Conservation (phyloP, 345 rosid species). For the Psidium guajava region DNA sequence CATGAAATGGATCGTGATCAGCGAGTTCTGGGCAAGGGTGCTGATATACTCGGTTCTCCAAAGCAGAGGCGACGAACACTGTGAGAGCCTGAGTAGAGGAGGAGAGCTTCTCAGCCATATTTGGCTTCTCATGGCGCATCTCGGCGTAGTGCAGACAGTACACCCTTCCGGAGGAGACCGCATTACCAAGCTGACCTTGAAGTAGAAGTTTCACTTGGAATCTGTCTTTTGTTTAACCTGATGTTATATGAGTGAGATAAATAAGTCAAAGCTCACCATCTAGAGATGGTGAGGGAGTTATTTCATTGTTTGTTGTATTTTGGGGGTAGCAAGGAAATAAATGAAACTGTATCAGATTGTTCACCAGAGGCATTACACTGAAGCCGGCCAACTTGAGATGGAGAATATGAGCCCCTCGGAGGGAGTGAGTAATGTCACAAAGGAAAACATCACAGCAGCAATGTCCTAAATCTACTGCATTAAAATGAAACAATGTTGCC, state of each 20-base stretch:
- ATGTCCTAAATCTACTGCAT: not conserved
- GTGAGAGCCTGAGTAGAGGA: constrained; percentile 34
- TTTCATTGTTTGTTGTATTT: not conserved
- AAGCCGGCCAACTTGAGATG: not conserved
- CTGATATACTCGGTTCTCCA: constrained; percentile 1
- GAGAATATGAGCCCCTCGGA: not conserved
- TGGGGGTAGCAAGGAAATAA: not conserved
- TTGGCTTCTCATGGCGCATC: constrained; percentile 45
- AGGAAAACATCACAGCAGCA: not conserved
- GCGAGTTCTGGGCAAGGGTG: constrained; percentile 5
- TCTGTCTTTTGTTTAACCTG: fast-evolving
- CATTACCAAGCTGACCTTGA: constrained; percentile 16
- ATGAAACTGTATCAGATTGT: not conserved
- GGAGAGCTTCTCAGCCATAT: constrained; percentile 44
- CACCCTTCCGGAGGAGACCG: constrained; percentile 21
- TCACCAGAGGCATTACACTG: fast-evolving
- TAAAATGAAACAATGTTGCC: not conserved
- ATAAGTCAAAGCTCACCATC: not conserved
- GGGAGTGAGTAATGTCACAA: not conserved
- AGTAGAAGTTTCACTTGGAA: not conserved
- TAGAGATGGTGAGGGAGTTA: not conserved
- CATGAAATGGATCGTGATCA: not conserved
- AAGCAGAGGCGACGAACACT: constrained; percentile 16
- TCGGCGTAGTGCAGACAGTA: constrained; percentile 36
- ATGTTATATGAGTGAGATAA: not conserved